Conservation (phyloP, 2,329 filamentous ascomycete species). For the Exophiala lecanii-corni region DNA sequence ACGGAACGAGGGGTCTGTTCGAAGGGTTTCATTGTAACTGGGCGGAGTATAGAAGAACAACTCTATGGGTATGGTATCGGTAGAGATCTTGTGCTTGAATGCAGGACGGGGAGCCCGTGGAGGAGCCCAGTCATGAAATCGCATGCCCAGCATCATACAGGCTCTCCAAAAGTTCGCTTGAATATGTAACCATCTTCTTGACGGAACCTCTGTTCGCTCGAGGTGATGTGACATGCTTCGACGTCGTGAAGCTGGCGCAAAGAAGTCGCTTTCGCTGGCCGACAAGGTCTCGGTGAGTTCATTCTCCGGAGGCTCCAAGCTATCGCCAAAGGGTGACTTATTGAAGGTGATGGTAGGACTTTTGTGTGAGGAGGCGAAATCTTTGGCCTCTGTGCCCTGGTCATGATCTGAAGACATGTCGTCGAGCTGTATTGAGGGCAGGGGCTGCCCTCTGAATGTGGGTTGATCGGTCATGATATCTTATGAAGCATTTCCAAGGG, state of each 20-base stretch:
- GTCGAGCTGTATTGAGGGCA: conserved; percentile 1
- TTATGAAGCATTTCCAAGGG: neutral
- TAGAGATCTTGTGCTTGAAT: conserved; percentile 55
- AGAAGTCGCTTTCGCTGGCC: conserved; percentile 6
- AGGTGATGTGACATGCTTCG: conserved; percentile 27
- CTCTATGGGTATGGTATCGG: conserved; percentile 47
- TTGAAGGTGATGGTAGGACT: conserved; percentile 11
- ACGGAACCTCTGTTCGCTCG: conserved; percentile 20
- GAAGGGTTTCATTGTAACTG: conserved; percentile 30
- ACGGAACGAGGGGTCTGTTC: conserved; percentile 36
- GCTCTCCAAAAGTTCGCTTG: conserved; percentile 64
- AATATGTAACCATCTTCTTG: conserved; percentile 56
- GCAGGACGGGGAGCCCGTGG: conserved; percentile 57
- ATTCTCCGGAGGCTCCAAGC: conserved; percentile 1
- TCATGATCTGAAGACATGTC: conserved; percentile 3
- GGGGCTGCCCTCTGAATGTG: neutral
- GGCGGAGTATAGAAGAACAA: conserved; percentile 59
- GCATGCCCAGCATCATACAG: conserved; percentile 66
- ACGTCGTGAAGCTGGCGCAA: conserved; percentile 10
- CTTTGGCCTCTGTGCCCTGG: conserved; percentile 17
- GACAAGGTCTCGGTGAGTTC: conserved; percentile 11
- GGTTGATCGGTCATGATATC: neutral
- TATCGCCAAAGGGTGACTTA: conserved; percentile 5
- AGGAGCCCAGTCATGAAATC: conserved; percentile 58
- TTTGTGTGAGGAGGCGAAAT: conserved; percentile 15